Percentiles rank a stretch among this genome's conserved stretches.
Conservation (phyloP, 2,329 filamentous ascomycete genomes). For the Cadophora gregata region DNA sequence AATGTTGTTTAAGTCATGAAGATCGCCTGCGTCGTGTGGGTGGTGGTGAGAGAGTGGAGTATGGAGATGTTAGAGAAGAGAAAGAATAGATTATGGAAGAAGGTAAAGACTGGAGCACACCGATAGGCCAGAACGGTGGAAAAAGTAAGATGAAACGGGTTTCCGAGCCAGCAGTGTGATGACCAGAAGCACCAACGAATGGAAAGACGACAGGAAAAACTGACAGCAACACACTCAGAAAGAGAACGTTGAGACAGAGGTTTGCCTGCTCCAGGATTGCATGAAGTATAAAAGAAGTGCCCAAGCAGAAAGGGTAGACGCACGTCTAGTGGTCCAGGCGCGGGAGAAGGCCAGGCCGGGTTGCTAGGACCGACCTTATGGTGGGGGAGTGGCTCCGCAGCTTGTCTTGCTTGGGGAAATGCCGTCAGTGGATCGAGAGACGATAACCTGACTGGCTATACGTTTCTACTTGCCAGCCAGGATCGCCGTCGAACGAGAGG, state of each 20-base stretch:
- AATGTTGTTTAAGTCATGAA: constrained; percentile 44
- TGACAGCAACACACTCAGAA: constrained; percentile 36
- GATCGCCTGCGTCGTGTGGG: constrained; percentile 32
- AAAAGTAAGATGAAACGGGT: constrained; percentile 40
- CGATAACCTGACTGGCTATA: constrained; percentile 23
- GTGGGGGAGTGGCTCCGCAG: constrained; percentile 27
- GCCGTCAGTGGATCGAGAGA: constrained; percentile 5
- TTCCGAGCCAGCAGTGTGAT: constrained; percentile 45
- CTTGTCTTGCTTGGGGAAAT: constrained; percentile 25
- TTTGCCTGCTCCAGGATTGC: constrained; percentile 37
- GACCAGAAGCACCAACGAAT: constrained; percentile 38
- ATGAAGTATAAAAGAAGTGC: constrained; percentile 44
- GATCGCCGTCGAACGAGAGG: constrained; percentile 22
- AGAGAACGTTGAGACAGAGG: constrained; percentile 38
- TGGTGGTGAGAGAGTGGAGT: constrained; percentile 26
- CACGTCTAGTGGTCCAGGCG: constrained; percentile 39
- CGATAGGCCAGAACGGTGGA: constrained; percentile 41
- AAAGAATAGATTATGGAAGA: constrained; percentile 32
- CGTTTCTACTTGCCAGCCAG: constrained; percentile 32
- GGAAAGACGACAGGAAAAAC: constrained; percentile 39
- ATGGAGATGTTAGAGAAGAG: constrained; percentile 25
- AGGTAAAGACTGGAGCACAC: constrained; percentile 37
- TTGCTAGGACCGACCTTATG: constrained; percentile 30
- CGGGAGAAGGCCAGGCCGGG: constrained; percentile 37
- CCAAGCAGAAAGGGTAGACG: constrained; percentile 32